Evolutionary conservation across 805 yeast genomes (phyloP).

Genomic region (Candida germanica): DNA sequence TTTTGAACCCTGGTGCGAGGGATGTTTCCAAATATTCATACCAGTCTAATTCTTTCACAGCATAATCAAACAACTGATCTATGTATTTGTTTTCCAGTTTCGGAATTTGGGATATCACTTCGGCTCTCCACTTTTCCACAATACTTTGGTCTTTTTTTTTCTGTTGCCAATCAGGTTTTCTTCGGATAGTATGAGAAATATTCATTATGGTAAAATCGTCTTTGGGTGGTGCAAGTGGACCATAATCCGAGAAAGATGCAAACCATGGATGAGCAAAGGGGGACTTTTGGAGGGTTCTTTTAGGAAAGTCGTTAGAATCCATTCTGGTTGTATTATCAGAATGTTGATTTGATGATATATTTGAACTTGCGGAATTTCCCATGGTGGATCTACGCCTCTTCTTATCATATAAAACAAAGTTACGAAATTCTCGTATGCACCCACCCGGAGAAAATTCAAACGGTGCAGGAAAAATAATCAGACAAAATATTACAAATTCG

Average conservation of each 20-base stretch:
- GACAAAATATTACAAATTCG: too few relatives aligned
- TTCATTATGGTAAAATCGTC: conserved; percentile 19
- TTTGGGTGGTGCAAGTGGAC: conserved; percentile 12
- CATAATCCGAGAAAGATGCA: conserved; percentile 7
- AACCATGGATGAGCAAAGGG: conserved; percentile 19
- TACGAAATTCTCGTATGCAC: too few relatives aligned
- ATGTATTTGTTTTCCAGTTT: conserved; percentile 3
- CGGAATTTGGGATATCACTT: conserved; percentile 14
- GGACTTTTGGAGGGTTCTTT: too few relatives aligned
- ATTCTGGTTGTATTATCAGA: too few relatives aligned
- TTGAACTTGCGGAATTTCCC: too few relatives aligned
- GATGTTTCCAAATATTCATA: conserved; percentile 16
- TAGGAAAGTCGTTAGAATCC: too few relatives aligned
- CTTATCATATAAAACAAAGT: too few relatives aligned
- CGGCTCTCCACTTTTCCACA: conserved; percentile 18
- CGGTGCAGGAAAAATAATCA: too few relatives aligned
- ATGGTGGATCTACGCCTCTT: too few relatives aligned
- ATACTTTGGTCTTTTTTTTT: conserved; percentile 16
- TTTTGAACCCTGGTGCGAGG: conserved; percentile 14
- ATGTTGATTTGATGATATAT: too few relatives aligned
- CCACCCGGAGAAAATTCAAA: too few relatives aligned
- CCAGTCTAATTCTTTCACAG: conserved; percentile 29
- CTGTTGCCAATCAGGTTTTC: conserved; percentile 18
- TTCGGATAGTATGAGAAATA: conserved; percentile 15
- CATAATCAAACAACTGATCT: conserved; percentile 20